Evolutionary conservation across 1,284 basidiomycete genomes (phyloP).

Genomic region (Rhodofomes roseus): DNA sequence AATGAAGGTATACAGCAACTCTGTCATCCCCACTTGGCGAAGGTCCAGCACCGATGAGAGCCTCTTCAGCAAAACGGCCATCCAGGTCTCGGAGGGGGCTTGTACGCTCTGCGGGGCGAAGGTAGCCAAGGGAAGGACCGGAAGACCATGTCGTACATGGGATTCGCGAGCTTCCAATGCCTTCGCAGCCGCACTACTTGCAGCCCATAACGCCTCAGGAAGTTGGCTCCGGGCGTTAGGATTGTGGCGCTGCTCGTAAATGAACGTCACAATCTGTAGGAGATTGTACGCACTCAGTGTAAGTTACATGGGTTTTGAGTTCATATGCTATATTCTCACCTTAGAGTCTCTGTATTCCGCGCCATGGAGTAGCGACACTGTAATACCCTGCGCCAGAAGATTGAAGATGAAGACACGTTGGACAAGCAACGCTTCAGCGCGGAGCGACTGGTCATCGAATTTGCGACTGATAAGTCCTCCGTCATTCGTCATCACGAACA

Average conservation of each 20-base stretch:
- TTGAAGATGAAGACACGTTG: constrained; percentile 48
- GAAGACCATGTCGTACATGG: constrained; percentile 5
- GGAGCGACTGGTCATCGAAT: constrained; percentile 10
- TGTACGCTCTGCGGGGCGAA: constrained; percentile 5
- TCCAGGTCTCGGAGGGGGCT: background rate
- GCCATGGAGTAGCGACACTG: constrained; percentile 47
- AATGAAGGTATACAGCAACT: constrained; percentile 34
- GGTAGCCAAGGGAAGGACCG: constrained; percentile 1
- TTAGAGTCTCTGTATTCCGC: constrained; percentile 60
- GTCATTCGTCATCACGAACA: constrained; percentile 61
- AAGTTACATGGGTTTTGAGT: background rate
- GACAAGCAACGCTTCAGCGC: constrained; percentile 33
- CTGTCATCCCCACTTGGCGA: background rate
- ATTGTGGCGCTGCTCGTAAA: constrained; percentile 37
- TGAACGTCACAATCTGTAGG: constrained; percentile 42
- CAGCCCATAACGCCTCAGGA: constrained; percentile 17
- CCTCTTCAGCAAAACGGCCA: background rate
- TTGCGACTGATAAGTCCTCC: constrained; percentile 32
- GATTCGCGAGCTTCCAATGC: constrained; percentile 14
- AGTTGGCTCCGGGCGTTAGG: constrained; percentile 14
- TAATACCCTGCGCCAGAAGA: constrained; percentile 44
- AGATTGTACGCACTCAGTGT: background rate
- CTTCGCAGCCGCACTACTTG: constrained; percentile 5
- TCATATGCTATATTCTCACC: constrained; percentile 31
- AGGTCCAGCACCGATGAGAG: background rate